Evolutionary conservation across 1,284 basidiomycete species (phyloP), one percentile per base, ranked within the genome.

Genomic region (Entoloma clypeatum): DNA sequence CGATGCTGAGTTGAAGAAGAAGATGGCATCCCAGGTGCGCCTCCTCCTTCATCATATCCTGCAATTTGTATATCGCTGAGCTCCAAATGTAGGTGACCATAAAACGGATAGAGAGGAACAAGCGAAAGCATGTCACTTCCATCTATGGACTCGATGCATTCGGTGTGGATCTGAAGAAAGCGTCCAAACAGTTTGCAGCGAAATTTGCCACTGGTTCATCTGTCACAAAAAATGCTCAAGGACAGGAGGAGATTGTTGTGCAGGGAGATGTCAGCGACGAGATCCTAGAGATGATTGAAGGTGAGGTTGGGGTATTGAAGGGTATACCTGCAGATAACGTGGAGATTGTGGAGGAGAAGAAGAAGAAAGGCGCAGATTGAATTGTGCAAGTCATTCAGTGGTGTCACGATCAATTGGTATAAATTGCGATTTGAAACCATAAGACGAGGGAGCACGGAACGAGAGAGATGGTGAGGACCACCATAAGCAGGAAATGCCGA

Each of bases 181-280:
- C 88, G 0, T 79, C 92, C 27, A 96, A 96, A 65, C 77, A 89
- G 56, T 87, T 97, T 51, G 90, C 93, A 0, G 81, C 85, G 50
- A 90, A 86, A 59, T 96, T 96, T 56, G 93, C 93, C 1, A 95
- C 92, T 0, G 93, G 93, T 5, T 79, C 90, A 8, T 92, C 87
- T 11, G 91, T 97, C 4, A 86, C 83, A 41, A 96, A 94, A 71
- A 95, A 91, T 50, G 69, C 78, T 3, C 88, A 92, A 59, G 92
- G 92, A 2, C 75, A 78, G 52, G 93, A 96, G 43, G 92, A 96
- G 67, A 92, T 97, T 54, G 87, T 95, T 18, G 86, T 97, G n/a
- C 93, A 96, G 59, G 93, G 93, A 17, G 93, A 96, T 61, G 92
- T 95, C 1, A 79, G 85, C 34, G 84, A 86, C 40, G 92, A 96